phyloP scores from a whole-genome alignment of 2,329 filamentous ascomycete species.

The Moelleriella libera region DNA sequence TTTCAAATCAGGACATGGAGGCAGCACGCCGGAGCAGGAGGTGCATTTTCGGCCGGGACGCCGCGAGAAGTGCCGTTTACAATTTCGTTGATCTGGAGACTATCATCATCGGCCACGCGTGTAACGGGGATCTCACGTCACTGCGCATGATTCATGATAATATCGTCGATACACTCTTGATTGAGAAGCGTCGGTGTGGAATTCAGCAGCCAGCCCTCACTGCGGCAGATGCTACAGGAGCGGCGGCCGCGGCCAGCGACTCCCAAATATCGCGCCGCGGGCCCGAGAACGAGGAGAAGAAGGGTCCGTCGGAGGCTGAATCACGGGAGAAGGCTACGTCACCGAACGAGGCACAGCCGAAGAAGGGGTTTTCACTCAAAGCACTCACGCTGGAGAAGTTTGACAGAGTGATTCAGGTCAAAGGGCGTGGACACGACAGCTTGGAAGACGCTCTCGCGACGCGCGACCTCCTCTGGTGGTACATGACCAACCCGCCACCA shows the following conservation, averaged over 20 bases:
- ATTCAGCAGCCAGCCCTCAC: neutral
- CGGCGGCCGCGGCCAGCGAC: too few species aligned
- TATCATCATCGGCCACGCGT: conserved; percentile 32
- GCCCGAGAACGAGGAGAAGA: too few species aligned
- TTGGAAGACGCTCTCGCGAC: conserved; percentile 29
- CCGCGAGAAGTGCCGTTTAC: conserved; percentile 27
- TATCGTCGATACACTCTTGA: conserved; percentile 29
- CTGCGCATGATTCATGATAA: conserved; percentile 32
- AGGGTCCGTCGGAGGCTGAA: too few species aligned
- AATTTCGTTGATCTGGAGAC: conserved; percentile 29
- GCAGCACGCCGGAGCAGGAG: conserved; percentile 14
- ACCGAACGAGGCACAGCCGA: neutral
- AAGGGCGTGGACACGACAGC: conserved; percentile 23
- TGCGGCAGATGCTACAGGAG: too few species aligned
- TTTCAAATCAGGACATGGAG: conserved; percentile 24
- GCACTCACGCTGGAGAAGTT: conserved; percentile 20
- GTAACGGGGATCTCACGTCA: conserved; percentile 24
- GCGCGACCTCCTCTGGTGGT: conserved; percentile 26
- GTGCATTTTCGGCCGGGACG: conserved; percentile 25
- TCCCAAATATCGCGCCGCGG: too few species aligned
- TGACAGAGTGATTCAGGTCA: conserved; percentile 22
- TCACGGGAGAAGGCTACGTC: too few species aligned
- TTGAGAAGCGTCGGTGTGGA: conserved; percentile 12
- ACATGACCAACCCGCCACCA: conserved; percentile 8
- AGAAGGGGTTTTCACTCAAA: conserved; percentile 22